Evolutionary conservation across 768 basidiomycete genomes (phyloP), one percentile per base, ranked within the genome.

Genomic region (Lactarius vividus): DNA sequence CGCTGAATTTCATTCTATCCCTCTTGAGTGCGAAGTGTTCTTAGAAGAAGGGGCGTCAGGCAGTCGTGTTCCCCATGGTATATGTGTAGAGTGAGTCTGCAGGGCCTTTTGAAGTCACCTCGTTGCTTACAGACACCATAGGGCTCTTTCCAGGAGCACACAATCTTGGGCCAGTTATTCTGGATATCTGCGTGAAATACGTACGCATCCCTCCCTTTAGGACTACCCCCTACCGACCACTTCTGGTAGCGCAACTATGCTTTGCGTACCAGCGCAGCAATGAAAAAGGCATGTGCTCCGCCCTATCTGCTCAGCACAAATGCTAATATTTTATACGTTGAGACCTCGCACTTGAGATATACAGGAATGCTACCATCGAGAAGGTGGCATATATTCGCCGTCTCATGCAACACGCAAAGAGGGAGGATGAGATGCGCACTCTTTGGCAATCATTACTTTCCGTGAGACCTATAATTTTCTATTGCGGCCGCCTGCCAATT

Each of bases 131-230:
- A 28, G 18, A 7, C 39, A 31, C 42, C 37, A 8, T 26, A 70
- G 70, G 28, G 70, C 68, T 42, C 64, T 70, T 46, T 69, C 70
- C 13, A 64, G 70, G 28, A 70, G 70, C 33, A 57, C 70, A 7
- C 70, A 70, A 39, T 65, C 66, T 39, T 70, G 70, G 70, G 67
- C 70, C n/a, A 70, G 70, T 57, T 70, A 70, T 58, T 70, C 70
- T 40, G 70, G 70, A 0, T 70, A 69, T 57, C 33, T 70, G 20
- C 60, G 70, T 35, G 70, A 70, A 59, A 70, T 70, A 10, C 70
- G 70, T 70, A 56, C 15, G 62, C 54, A 15, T n/a, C 23, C 6
- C 20, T 11, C 46, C 13, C 1, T 39, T 31, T 18, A 23, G 7
- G 33, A 16, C 6, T 39, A 18, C 40, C 20, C 28, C 26, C 8